Base-by-base conservation (phyloP, 495 filamentous ascomycete species). In the Darksidea phi region DNA sequence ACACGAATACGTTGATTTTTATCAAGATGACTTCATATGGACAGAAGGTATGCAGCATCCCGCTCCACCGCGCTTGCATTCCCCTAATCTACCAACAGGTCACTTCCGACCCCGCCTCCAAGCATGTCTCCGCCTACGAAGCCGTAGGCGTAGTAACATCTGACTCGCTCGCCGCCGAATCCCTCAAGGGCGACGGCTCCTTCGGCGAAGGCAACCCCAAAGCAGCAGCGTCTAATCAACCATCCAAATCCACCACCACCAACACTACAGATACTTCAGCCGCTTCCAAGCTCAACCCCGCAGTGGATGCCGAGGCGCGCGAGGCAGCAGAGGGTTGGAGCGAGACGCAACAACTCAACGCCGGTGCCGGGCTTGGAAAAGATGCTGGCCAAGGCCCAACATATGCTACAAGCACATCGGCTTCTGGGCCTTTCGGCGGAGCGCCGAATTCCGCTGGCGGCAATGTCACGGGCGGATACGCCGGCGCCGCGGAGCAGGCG, bases 141-240 rank as follows among this genome's bases (percentile, higher is more conserved):
- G 72, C 76, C 24, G 69, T 83, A 17, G 85, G 85, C 57, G 72
- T 81, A 43, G 69, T 88, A 12, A 72, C 81, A 28, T 81, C 77
- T 46, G 85, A 87, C 73, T 87, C 84, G 36, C 81, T 88, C 32
- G 86, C 86, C 28, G 85, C 79, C 45, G 82, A 87, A 62, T 88
- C 85, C 12, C 70, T 78, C 50, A 72, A 74, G 38, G 47, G 65
- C 15, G 79, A 79, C 47, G 84, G 84, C 57, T 68, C 66, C 26
- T 87, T 83, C 74, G 71, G 72, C 32, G 68, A 75, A 43, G 66
- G 66, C 46, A 83, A 85, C 73, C 76, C 77, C 12, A 71, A 78
- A 34, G 75, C 78, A 10, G 74, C 79, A 36, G 79, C 82, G 20
- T 71, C 77, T 52, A 71, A 74, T 13, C 77, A 82, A 47, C 73